Evolutionary conservation across 139 green algal genomes (phyloP).

Genomic region (Trebouxia sp.): DNA sequence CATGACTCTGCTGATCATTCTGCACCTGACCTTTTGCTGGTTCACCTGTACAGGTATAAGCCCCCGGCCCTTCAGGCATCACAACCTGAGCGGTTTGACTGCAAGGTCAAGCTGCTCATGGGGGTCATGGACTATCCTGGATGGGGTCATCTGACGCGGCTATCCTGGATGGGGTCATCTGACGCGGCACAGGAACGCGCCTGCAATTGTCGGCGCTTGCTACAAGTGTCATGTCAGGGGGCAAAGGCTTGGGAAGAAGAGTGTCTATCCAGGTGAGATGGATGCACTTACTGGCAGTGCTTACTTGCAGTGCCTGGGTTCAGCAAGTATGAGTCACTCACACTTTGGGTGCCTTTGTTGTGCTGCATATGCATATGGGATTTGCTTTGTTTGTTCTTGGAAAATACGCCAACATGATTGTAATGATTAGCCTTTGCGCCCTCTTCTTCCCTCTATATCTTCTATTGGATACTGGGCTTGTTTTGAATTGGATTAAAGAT

Average conservation of each 20-base stretch:
- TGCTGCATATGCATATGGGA: too few species aligned
- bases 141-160: background rate
- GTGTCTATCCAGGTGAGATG: conserved; percentile 10
- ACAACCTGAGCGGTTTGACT: background rate
- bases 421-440: too few species aligned
- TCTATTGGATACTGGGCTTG: too few species aligned
- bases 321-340: too few species aligned
- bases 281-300: too few species aligned
- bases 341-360: too few species aligned
- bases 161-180: background rate
- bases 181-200: background rate
- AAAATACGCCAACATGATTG: too few species aligned
- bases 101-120: background rate
- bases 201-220: background rate
- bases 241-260: background rate
- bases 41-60: background rate
- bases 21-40: background rate
- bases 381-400: too few species aligned
- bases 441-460: too few species aligned
- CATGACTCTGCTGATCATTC: background rate
- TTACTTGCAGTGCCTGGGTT: too few species aligned
- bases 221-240: background rate
- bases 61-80: background rate
- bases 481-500: too few species aligned
- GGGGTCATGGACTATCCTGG: background rate